Evolutionary conservation across 78 protist species (phyloP), one percentile per base, ranked within the genome.

Genomic region (Tieghemostelium lacteum): DNA sequence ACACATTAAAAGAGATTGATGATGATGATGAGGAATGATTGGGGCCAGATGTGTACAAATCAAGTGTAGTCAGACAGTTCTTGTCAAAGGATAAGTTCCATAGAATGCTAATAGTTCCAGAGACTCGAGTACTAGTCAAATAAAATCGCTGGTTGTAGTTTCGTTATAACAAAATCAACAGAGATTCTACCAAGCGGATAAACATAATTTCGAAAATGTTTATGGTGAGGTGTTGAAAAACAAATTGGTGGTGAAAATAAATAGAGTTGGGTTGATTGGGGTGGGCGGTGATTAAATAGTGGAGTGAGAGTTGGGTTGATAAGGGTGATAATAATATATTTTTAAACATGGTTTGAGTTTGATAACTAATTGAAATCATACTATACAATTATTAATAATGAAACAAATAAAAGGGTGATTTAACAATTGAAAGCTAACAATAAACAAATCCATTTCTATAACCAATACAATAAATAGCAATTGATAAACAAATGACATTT

Each of bases 111-210:
- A n/a, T 42, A 16, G 62, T 80, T 69, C 37, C 19, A 33, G 36
- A 31, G 28, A 37, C 66, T 80, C 89, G 37, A 36, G 6, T 16
- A 37, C 77, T n/a, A 69, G 36, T 50, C 78, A 80, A 80, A 80
- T 80, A 80, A 42, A 80, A 69, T 58, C 71, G 89, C 89, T 80
- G 77, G 89, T 80, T 80, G 89, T 80, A 58, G 40, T 80, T 62
- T 80, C 89, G 89, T 80, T 80, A 80, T 37, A 69, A 80, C 89
- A 80, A 80, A 80, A 80, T 80, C 89, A 80, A 80, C 89, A 80
- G 89, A 69, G 71, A 40, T 80, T 80, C 66, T 80, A 80, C 89
- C 89, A 80, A 80, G 28, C 69, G 60, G 64, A 49, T 57, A 57
- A 39, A 14, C 12, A 3, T 58, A 19, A 19, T 55, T 34, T 72